Percentiles rank a stretch among this genome's conserved stretches.
Conservation (phyloP, 257 asterid genomes). For the Misopates orontium region DNA sequence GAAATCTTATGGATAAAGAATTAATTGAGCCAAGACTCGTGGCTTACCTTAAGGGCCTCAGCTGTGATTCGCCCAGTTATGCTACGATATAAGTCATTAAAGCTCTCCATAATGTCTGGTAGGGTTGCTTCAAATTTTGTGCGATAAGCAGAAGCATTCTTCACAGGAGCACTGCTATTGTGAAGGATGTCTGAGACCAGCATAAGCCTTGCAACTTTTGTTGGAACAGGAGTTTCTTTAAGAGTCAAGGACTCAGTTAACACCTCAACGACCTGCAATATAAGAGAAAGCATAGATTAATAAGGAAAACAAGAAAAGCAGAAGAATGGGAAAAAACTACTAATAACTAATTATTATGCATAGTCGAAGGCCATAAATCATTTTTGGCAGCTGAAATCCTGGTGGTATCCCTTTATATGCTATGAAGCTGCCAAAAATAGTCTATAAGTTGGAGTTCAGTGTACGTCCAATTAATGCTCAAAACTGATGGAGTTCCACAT, state of each 20-base stretch:
- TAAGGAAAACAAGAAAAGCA: constrained; percentile 10
- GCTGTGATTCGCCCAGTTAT: constrained; percentile 94
- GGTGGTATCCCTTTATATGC: not conserved
- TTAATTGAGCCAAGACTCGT: not conserved
- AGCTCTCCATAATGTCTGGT: constrained; percentile 92
- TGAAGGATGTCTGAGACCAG: constrained; percentile 97
- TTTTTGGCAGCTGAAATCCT: no score
- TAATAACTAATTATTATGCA: no score
- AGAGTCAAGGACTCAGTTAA: constrained; percentile 94
- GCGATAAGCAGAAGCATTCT: constrained; percentile 95
- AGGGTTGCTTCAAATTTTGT: constrained; percentile 86
- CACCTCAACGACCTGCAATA: constrained; percentile 86
- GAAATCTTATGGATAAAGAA: constrained; percentile 1
- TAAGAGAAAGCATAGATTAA: constrained; percentile 19
- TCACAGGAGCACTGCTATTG: constrained; percentile 94
- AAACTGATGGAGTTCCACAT: no score
- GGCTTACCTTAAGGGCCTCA: constrained; percentile 86
- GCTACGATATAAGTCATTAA: constrained; percentile 89
- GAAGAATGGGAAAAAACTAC: not conserved
- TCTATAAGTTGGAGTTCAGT: constrained; percentile 3
- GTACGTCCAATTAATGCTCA: not conserved
- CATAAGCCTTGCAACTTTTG: constrained; percentile 99
- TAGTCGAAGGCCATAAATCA: no score
- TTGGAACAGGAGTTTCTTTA: constrained; percentile 93
- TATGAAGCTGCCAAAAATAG: constrained; percentile 6